Percentiles rank a stretch among this genome's conserved stretches.
Evolutionary conservation across 2,329 filamentous ascomycete genomes (phyloP).

Genomic region (Fusarium humuli): DNA sequence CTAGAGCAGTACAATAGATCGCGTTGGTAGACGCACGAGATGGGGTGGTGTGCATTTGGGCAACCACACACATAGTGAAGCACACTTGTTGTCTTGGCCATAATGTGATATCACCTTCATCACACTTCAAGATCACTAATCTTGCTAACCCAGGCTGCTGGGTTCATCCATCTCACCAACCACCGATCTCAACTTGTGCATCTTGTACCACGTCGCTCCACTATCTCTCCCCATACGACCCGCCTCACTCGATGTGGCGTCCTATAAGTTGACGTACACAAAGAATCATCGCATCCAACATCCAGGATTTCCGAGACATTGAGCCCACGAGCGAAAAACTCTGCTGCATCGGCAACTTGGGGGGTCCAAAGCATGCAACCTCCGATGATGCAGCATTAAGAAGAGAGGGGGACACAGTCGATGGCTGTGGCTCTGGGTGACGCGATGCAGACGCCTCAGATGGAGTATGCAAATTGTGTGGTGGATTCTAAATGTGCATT

Average conservation of each 20-base stretch:
- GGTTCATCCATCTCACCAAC: conserved; percentile 34
- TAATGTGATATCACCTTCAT: conserved; percentile 4
- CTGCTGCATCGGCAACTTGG: conserved; percentile 29
- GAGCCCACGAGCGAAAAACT: background rate
- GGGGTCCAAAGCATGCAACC: conserved; percentile 6
- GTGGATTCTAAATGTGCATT: conserved; percentile 71
- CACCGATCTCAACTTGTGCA: conserved; percentile 20
- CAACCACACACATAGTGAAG: background rate
- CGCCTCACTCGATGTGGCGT: conserved; percentile 26
- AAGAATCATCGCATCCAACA: conserved; percentile 12
- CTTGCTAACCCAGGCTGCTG: conserved; percentile 22
- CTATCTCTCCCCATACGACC: conserved; percentile 6
- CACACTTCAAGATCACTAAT: conserved; percentile 12
- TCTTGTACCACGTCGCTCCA: conserved; percentile 34
- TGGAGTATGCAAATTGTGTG: conserved; percentile 40
- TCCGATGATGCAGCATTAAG: conserved; percentile 39
- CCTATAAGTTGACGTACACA: conserved; percentile 24
- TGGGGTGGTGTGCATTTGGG: background rate
- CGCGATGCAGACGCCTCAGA: conserved; percentile 31
- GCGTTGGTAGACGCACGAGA: conserved; percentile 20
- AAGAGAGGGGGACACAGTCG: conserved; percentile 27
- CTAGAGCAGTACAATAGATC: conserved; percentile 24
- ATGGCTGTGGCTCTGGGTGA: conserved; percentile 12
- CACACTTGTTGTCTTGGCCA: background rate
- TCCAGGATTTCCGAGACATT: conserved; percentile 46